Conservation (phyloP, 164 flowering plant species). For the Magnolia changhungtana region DNA sequence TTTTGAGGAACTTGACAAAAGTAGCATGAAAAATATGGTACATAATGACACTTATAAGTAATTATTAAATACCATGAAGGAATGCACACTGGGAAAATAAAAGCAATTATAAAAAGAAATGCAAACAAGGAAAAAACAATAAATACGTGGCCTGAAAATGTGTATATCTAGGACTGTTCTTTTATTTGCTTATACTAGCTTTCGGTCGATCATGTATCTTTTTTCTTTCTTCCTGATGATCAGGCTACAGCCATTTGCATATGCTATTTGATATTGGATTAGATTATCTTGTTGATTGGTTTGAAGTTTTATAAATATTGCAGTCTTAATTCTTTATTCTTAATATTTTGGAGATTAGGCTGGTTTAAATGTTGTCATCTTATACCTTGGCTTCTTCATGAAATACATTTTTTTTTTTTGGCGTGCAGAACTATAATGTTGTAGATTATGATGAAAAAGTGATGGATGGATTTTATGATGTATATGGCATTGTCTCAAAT, state of each 20-base stretch:
- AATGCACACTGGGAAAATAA: too few species aligned
- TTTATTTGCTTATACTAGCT: neutral
- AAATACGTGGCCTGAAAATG: neutral
- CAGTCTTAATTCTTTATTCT: neutral
- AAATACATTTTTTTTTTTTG: neutral
- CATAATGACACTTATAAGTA: too few species aligned
- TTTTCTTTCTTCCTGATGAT: neutral
- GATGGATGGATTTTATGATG: constrained; percentile 93
- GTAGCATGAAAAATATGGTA: too few species aligned
- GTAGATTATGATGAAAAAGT: constrained; percentile 85
- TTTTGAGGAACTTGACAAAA: too few species aligned
- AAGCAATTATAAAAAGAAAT: too few species aligned
- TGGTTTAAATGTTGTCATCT: neutral
- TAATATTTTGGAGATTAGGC: neutral
- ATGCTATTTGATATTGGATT: neutral
- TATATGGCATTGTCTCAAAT: constrained; percentile 54
- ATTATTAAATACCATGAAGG: too few species aligned
- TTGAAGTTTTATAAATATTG: neutral
- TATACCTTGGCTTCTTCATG: neutral
- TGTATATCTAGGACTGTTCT: neutral
- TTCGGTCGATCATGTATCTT: neutral
- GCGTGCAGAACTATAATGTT: constrained; percentile 78
- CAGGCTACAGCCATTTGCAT: too few species aligned
- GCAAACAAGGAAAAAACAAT: too few species aligned
- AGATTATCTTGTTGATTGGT: neutral